Evolutionary conservation across 2,329 filamentous ascomycete genomes (phyloP).

Genomic region (Raffaelea albimanens): DNA sequence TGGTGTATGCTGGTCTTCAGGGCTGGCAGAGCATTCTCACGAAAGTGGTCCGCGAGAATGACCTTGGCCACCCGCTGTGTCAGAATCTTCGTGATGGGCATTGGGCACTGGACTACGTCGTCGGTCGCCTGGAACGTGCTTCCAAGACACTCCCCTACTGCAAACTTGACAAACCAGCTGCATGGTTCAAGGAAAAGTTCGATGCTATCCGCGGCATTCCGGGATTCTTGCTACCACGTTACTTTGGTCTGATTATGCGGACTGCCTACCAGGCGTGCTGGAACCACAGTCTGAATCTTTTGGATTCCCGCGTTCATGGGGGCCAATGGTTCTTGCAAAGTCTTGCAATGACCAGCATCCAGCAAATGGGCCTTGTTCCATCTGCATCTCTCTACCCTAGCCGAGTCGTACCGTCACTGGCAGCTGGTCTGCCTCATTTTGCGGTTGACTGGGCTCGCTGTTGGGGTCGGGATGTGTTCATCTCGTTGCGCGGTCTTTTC

Average conservation of each 20-base stretch:
- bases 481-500: slow-evolving; percentile 84
- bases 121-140: slow-evolving; percentile 66
- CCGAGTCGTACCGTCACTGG: slow-evolving; percentile 75
- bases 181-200: slow-evolving; percentile 78
- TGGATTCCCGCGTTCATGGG: slow-evolving; percentile 65
- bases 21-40: slow-evolving; percentile 95
- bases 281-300: slow-evolving; percentile 67
- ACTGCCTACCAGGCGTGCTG: slow-evolving; percentile 81
- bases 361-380: slow-evolving; percentile 81
- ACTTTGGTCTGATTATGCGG: slow-evolving; percentile 82
- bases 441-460: slow-evolving; percentile 88
- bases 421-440: slow-evolving; percentile 90
- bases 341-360: slow-evolving; percentile 82
- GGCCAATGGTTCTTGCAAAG: slow-evolving; percentile 86
- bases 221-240: slow-evolving; percentile 81
- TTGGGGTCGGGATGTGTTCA: slow-evolving; percentile 97
- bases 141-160: slow-evolving; percentile 53
- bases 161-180: slow-evolving; percentile 54
- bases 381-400: slow-evolving; percentile 85
- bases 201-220: slow-evolving; percentile 78
- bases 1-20: slow-evolving; percentile 94
- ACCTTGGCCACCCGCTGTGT: slow-evolving; percentile 87
- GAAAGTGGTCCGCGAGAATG: slow-evolving; percentile 76
- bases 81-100: slow-evolving; percentile 85
- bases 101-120: slow-evolving; percentile 86